These are phyloP conservation scores for Chionographis japonica DNA, from an alignment of 106 monocot species.

Conservation along the genomic window DNA sequence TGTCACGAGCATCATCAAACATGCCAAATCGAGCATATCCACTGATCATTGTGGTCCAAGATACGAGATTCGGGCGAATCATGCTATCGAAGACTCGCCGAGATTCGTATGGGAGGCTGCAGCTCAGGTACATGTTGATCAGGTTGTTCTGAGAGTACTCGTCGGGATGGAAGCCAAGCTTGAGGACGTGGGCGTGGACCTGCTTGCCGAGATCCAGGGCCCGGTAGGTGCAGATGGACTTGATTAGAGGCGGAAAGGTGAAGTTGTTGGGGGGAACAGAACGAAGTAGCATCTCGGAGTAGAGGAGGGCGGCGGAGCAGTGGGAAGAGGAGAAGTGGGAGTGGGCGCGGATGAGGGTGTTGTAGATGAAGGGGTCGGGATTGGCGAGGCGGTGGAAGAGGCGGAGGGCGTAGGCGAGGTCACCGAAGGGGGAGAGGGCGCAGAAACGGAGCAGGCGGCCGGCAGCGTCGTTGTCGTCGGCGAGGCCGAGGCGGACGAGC, in stretches of 20 bases:
- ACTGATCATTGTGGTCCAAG: conserved; percentile 68
- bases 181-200: conserved; percentile 65
- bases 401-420: conserved; percentile 42
- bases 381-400: conserved; percentile 30
- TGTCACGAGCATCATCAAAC: conserved; percentile 33
- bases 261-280: conserved; percentile 43
- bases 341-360: conserved; percentile 44
- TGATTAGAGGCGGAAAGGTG: conserved; percentile 68
- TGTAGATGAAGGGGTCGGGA: conserved; percentile 63
- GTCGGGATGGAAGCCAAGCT: conserved; percentile 49
- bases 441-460: conserved; percentile 55
- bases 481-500: conserved; percentile 50
- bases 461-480: conserved; percentile 37
- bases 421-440: conserved; percentile 32
- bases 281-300: conserved; percentile 30
- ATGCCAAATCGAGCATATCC: conserved; percentile 43
- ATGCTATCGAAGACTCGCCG: conserved; percentile 36
- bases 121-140: conserved; percentile 38
- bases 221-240: conserved; percentile 5
- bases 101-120: conserved; percentile 23
- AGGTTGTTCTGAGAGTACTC: conserved; percentile 42
- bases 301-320: conserved; percentile 18
- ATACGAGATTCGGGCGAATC: conserved; percentile 21
- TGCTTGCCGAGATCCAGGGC: conserved; percentile 28
- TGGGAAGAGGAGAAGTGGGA: background rate